These are phyloP conservation scores for Cornus kousa DNA, from an alignment of 148 eudicot genomes.

Conservation along the genomic window DNA sequence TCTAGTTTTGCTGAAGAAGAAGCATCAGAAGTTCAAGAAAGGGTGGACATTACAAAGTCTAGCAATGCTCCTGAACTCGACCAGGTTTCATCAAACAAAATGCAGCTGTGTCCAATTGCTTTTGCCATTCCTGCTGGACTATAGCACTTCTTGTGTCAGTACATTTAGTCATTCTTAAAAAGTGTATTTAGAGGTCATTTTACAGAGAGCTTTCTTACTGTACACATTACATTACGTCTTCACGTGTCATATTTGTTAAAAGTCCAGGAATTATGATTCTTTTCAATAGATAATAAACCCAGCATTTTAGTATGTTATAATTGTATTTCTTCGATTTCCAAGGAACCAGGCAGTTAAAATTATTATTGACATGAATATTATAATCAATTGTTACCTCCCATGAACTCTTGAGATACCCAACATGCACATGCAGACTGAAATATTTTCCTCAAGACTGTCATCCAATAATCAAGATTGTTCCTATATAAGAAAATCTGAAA, in stretches of 20 bases:
- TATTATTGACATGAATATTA: neutral
- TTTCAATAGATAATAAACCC: neutral
- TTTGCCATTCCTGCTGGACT: conserved; percentile 32
- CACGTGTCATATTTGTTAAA: too few species aligned
- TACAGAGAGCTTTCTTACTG: neutral
- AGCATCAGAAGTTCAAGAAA: conserved; percentile 13
- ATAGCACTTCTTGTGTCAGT: neutral
- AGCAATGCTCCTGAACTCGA: conserved; percentile 1
- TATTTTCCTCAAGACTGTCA: too few species aligned
- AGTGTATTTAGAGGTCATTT: neutral
- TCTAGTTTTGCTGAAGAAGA: conserved; percentile 22
- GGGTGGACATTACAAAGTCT: conserved; percentile 5
- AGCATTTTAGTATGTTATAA: neutral
- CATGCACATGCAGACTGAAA: neutral
- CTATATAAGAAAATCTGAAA: neutral
- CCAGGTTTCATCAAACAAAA: conserved; percentile 11
- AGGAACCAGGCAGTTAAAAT: neutral
- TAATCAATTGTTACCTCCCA: neutral
- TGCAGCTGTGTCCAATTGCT: conserved; percentile 17
- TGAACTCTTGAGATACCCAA: neutral
- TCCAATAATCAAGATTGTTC: neutral
- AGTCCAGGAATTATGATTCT: too few species aligned
- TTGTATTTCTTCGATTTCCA: neutral
- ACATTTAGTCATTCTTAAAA: too few species aligned
- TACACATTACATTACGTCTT: too few species aligned